Evolutionary conservation across 2,329 filamentous ascomycete species (phyloP), one percentile per base, ranked within the genome.

Genomic region (Penicillium sp.): DNA sequence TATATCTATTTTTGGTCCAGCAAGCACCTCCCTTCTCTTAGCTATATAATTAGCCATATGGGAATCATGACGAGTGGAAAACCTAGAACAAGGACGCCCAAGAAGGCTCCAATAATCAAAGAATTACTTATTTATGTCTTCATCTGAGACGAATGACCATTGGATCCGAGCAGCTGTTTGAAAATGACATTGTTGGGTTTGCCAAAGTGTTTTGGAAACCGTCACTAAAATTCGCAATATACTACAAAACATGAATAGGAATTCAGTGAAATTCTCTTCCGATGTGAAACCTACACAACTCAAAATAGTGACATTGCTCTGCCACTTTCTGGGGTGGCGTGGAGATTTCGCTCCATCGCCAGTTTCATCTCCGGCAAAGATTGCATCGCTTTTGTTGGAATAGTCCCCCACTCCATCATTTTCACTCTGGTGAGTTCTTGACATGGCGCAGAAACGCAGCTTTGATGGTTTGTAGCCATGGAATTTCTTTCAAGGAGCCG

Each of bases 101-200:
- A 17, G 30, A 69, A 68, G 3, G 66, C 66, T 20, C 66, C 66
- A 24, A 69, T 61, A 3, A 68, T 51, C 6, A 67, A 47, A 1
- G 66, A 64, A 26, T 68, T 66, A 43, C 66, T 69, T 7, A 66
- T 68, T 4, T 66, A 60, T 0, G 66, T 68, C 39, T 68, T 59
- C 64, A 69, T 69, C 13, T 59, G 60, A 2, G 66, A 57, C 2
- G 63, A 46, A 26, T 65, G 68, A 7, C 52, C 59, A 17, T 41
- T 20, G 2, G 55, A 18, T 0, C 64, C 64, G 3, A 68, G 59
- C 2, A 69, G 51, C 13, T 65, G 39, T 24, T 62, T 67, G 51
- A 68, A 68, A 7, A 69, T 65, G 32, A 69, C 60, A 59, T 69
- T 69, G 67, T 69, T 2, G 66, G 66, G 30, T 69, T 69, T 9